These are phyloP conservation scores for Cytospora piceae DNA, from an alignment of 2,329 filamentous ascomycete species.

Conservation along the genomic window DNA sequence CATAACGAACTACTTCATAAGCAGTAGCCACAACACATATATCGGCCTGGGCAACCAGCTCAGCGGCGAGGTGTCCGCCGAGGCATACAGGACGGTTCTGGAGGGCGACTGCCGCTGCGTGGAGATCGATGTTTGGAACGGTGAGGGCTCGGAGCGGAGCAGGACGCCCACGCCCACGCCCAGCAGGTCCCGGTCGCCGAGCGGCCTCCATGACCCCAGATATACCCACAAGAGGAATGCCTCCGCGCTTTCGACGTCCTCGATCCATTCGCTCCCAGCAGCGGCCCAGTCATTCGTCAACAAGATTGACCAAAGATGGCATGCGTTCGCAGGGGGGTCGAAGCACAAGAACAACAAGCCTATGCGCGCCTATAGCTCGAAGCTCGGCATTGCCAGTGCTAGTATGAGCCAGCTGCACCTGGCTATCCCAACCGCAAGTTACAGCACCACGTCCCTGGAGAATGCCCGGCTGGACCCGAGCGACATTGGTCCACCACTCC, in stretches of 20 bases:
- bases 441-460: conserved; percentile 31
- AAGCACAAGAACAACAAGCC: conserved; percentile 34
- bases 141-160: conserved; percentile 48
- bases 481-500: conserved; percentile 19
- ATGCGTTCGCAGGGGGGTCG: conserved; percentile 31
- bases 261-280: conserved; percentile 44
- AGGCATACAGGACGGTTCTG: conserved; percentile 78
- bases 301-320: conserved; percentile 40
- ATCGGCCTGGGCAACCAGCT: conserved; percentile 81
- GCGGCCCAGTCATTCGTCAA: conserved; percentile 47
- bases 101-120: conserved; percentile 82
- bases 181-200: conserved; percentile 42
- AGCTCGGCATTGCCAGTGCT: conserved; percentile 44
- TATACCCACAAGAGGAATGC: conserved; percentile 52
- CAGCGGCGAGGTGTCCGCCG: conserved; percentile 73
- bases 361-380: conserved; percentile 46
- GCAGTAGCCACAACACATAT: conserved; percentile 94
- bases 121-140: conserved; percentile 95
- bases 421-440: conserved; percentile 29
- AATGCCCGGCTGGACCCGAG: conserved; percentile 28
- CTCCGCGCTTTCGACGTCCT: conserved; percentile 46
- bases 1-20: conserved; percentile 90
- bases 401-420: conserved; percentile 42
- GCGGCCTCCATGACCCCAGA: background rate
- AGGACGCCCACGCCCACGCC: conserved; percentile 42